These are phyloP conservation scores for Nigrospora osmanthi DNA, from an alignment of 2,329 filamentous ascomycete genomes.

Conservation along the genomic window DNA sequence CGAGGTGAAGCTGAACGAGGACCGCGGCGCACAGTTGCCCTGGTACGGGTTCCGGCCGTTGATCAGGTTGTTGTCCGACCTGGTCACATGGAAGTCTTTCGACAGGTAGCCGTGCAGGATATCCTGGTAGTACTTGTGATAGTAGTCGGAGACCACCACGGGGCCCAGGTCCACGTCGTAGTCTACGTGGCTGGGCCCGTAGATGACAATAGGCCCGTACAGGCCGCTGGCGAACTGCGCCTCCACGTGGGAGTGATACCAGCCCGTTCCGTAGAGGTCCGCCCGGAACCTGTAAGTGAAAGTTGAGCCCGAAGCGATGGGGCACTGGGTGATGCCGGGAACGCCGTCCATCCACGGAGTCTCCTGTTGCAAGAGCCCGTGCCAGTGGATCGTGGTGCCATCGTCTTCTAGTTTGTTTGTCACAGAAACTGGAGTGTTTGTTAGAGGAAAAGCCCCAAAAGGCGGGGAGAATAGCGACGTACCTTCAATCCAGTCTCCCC, in stretches of 20 bases:
- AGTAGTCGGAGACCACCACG: slow-evolving; percentile 2
- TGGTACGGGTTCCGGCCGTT: slow-evolving; percentile 23
- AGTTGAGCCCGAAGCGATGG: slow-evolving; percentile 7
- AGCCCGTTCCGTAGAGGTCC: slow-evolving; percentile 15
- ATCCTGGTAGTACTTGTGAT: slow-evolving; percentile 9
- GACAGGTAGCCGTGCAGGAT: slow-evolving; percentile 15
- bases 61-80: slow-evolving; percentile 23
- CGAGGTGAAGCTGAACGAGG: slow-evolving; percentile 17
- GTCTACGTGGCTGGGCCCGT: slow-evolving; percentile 8
- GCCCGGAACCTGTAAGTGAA: slow-evolving; percentile 11
- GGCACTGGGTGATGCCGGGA: slow-evolving; percentile 9
- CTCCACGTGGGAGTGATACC: slow-evolving; percentile 27
- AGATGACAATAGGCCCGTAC: slow-evolving; percentile 28
- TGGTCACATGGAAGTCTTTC: slow-evolving; percentile 7
- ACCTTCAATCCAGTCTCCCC: slow-evolving; percentile 31
- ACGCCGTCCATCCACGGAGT: slow-evolving; percentile 15
- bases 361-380: slow-evolving; percentile 9
- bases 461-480: not conserved
- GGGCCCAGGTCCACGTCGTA: slow-evolving; percentile 12
- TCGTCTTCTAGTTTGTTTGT: slow-evolving; percentile 38
- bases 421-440: not conserved
- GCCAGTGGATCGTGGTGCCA: slow-evolving; percentile 11
- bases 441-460: not conserved
- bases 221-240: slow-evolving; percentile 34
- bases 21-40: slow-evolving; percentile 18